phyloP scores from a whole-genome alignment of 139 green algal species.

The Ulvella scutata region DNA sequence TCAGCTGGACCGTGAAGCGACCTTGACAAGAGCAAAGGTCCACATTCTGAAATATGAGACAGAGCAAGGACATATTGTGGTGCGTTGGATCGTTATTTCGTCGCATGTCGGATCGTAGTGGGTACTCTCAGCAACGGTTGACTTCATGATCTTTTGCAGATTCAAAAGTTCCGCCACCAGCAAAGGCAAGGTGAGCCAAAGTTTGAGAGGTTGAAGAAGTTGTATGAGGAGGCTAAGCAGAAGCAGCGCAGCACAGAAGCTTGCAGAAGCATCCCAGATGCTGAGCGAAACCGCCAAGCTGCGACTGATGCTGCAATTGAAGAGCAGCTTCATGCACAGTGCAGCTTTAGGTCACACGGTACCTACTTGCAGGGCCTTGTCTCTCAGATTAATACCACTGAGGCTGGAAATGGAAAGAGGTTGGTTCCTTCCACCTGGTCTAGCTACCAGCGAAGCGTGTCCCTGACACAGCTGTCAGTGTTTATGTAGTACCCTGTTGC shows the following conservation, averaged over 20 bases:
- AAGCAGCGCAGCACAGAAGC: conserved; percentile 39
- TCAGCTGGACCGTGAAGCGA: conserved; percentile 43
- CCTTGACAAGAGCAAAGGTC: conserved; percentile 69
- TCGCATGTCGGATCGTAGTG: neutral
- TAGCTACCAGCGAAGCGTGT: too few relatives aligned
- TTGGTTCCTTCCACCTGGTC: too few relatives aligned
- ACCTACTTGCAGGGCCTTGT: conserved; percentile 55
- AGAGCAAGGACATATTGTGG: neutral
- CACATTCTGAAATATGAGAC: conserved; percentile 46
- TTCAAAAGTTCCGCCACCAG: neutral
- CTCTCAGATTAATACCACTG: conserved; percentile 47
- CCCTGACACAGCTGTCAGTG: too few relatives aligned
- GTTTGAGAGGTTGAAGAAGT: conserved; percentile 65
- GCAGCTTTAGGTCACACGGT: conserved; percentile 61
- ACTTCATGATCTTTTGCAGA: neutral
- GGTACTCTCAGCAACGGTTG: neutral
- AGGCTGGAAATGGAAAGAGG: conserved; percentile 52
- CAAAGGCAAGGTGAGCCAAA: conserved; percentile 52
- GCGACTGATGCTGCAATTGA: conserved; percentile 51
- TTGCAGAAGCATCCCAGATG: conserved; percentile 54
- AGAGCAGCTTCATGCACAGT: conserved; percentile 76
- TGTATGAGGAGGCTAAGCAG: conserved; percentile 71
- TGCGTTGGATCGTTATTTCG: neutral
- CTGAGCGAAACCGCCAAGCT: conserved; percentile 53
- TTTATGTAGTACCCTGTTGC: too few relatives aligned